phyloP scores from a whole-genome alignment of 108 stramenopile genomes.

The Hondaea fermentalgiana region DNA sequence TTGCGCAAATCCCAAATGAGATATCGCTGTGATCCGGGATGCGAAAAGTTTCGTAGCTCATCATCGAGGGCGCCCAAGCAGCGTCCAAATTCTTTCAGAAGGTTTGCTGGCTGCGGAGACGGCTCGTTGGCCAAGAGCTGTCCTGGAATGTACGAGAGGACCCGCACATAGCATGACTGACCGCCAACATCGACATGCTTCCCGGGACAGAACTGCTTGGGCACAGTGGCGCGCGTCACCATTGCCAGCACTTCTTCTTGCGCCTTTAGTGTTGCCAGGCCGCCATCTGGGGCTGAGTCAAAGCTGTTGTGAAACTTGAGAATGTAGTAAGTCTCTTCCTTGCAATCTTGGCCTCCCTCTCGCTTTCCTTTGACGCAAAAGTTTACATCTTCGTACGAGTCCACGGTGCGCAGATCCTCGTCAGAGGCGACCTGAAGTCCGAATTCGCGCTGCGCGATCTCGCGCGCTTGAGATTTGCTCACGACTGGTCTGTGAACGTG shows the following conservation, averaged over 20 bases:
- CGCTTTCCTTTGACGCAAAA: neutral
- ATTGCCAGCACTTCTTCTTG: neutral
- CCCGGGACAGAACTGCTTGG: neutral
- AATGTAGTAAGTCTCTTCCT: neutral
- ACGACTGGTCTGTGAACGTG: neutral
- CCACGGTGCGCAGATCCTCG: neutral
- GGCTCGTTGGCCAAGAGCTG: neutral
- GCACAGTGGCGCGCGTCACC: neutral
- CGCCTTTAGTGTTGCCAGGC: neutral
- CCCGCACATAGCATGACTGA: neutral
- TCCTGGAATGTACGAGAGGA: neutral
- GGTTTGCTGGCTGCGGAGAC: neutral
- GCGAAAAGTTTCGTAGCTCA: neutral
- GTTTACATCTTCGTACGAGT: conserved; percentile 13
- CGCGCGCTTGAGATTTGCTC: neutral
- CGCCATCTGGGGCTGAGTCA: neutral
- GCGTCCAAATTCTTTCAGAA: neutral
- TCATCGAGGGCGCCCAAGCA: neutral
- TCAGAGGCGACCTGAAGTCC: neutral
- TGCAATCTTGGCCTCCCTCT: too few species aligned
- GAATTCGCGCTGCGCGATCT: neutral
- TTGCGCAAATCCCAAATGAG: conserved; percentile 1
- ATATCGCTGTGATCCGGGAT: neutral
- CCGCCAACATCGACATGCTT: neutral
- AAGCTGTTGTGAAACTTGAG: conserved; percentile 1